Base-by-base conservation (phyloP, 768 basidiomycete genomes). In the Russula compacta region DNA sequence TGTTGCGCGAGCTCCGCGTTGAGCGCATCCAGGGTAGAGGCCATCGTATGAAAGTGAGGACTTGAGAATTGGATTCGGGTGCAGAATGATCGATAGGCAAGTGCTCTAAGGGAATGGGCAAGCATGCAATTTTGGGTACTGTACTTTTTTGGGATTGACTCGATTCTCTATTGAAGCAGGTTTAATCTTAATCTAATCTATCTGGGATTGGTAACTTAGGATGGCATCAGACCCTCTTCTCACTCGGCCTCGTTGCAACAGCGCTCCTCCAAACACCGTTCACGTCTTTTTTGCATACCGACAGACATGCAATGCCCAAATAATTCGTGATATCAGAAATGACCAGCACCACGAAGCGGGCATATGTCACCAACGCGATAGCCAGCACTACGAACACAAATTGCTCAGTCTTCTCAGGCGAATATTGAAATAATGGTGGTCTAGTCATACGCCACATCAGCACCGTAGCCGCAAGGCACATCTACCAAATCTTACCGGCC, bases 251-350 rank as follows among this genome's bases (percentile, higher is more conserved):
- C 14, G 63, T 59, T 39, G 66, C 69, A 6, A 65, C 58, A 14
- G 74, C 73, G 39, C 72, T 66, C 55, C 72, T 71, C 88, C 88
- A 90, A 17, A 79, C 74, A 11, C 88, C 87, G 49, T 79, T 71
- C 40, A 75, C 75, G 65, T 92, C 91, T 79, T 84, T 89, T 76
- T 90, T 94, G 57, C 85, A 78, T 48, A 97, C 93, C 15, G 89
- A 92, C 69, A 97, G 93, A 75, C 93, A 98, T 1, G 92, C 95
- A 67, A 97, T 92, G 12, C 95, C 95, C 63, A 95, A 80, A 73
- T 87, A 87, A 61, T 93, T 83, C 59, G 92, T 95, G 73, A 98
- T 92, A 66, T 94, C 88, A 61, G 73, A 74, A 67, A 95, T 92
- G 58, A 95, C 92, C n/a, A 87, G 76, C 33, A 82, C 78, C 67